These are phyloP conservation scores for Erigeron philadelphicus DNA, from an alignment of 140 eudicot species.

Conservation along the genomic window DNA sequence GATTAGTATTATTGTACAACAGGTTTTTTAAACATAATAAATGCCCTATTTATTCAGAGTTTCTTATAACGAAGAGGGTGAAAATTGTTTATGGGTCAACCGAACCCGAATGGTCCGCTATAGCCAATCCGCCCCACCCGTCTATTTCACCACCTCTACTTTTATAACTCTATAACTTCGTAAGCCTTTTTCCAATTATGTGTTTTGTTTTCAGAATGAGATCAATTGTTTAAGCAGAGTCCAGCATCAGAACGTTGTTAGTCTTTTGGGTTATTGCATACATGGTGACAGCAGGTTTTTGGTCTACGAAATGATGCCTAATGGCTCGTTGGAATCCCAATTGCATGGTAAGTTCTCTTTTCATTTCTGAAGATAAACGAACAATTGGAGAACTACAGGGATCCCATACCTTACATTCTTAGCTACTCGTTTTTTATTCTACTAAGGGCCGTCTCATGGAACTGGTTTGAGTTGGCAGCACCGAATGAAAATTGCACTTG, in stretches of 20 bases:
- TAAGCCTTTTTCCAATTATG: neutral
- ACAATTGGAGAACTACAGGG: neutral
- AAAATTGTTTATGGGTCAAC: too few relatives aligned
- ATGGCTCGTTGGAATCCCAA: conserved; percentile 70
- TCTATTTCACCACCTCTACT: too few relatives aligned
- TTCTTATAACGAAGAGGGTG: too few relatives aligned
- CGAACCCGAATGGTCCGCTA: too few relatives aligned
- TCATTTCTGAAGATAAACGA: neutral
- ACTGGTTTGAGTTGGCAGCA: conserved; percentile 66
- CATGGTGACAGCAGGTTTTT: conserved; percentile 59
- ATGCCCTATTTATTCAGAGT: too few relatives aligned
- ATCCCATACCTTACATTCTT: neutral
- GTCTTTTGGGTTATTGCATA: conserved; percentile 71
- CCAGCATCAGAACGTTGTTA: conserved; percentile 74
- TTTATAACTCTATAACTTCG: neutral
- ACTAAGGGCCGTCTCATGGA: conserved; percentile 63
- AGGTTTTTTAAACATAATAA: too few relatives aligned
- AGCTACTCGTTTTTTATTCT: conserved; percentile 3
- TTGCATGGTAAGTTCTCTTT: conserved; percentile 58
- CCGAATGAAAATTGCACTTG: conserved; percentile 80
- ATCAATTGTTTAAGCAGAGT: conserved; percentile 57
- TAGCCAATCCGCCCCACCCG: too few relatives aligned
- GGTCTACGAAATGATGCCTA: conserved; percentile 77
- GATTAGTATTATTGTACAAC: too few relatives aligned
- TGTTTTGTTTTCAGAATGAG: conserved; percentile 64